phyloP scores from a whole-genome alignment of 176 grass and related monocot genomes.

The Chrysopogon serrulatus region DNA sequence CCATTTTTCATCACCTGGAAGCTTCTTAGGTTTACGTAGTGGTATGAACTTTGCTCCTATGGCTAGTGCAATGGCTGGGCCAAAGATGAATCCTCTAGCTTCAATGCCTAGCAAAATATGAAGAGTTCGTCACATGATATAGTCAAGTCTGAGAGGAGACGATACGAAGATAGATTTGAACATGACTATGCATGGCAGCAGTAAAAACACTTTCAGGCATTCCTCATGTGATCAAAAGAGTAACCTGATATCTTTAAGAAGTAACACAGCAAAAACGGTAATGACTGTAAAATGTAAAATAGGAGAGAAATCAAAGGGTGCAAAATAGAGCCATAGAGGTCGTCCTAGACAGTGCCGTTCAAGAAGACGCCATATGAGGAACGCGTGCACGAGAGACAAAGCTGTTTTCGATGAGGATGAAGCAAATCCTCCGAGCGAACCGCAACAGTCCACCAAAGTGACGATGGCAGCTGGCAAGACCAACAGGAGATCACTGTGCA shows the following conservation, averaged over 20 bases:
- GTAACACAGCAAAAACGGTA: neutral
- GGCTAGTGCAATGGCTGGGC: constrained; percentile 72
- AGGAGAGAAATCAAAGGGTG: no score
- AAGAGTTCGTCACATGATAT: neutral
- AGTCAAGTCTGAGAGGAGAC: neutral
- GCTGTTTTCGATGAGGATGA: neutral
- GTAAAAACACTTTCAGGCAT: neutral
- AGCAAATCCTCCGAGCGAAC: neutral
- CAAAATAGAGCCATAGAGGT: no score
- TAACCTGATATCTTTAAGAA: neutral
- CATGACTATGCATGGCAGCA: neutral
- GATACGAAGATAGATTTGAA: neutral
- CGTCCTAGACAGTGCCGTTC: no score
- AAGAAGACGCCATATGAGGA: neutral
- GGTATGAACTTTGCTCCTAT: constrained; percentile 94
- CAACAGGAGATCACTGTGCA: constrained; percentile 3
- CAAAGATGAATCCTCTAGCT: constrained; percentile 95
- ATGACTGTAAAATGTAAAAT: no score
- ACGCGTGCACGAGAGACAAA: neutral
- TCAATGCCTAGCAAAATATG: constrained; percentile 59
- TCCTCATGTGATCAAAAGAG: neutral
- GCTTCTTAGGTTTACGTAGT: constrained; percentile 86
- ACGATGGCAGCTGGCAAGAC: neutral
- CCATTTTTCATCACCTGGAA: constrained; percentile 68
- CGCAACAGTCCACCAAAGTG: constrained; percentile 1